Evolutionary conservation across 352 stramenopile species (phyloP).

Genomic region (Globisporangium echinulatum): DNA sequence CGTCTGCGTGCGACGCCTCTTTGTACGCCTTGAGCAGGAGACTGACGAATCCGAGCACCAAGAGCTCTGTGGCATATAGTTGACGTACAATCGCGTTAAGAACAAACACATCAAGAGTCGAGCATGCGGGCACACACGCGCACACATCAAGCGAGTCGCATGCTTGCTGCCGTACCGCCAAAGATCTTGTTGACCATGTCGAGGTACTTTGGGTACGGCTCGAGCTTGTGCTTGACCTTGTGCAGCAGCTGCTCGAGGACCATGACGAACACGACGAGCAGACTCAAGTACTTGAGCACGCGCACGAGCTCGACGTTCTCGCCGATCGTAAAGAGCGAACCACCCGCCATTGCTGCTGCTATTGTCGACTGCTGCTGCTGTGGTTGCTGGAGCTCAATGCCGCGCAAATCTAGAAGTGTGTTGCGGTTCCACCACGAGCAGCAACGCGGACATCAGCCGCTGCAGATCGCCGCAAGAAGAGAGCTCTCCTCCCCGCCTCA

Average conservation of each 20-base stretch:
- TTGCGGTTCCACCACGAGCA: no score
- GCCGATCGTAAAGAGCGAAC: not conserved
- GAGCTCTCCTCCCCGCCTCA: no score
- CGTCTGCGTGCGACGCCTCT: conserved; percentile 22
- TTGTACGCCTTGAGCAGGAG: conserved; percentile 49
- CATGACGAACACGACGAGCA: conserved; percentile 45
- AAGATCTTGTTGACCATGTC: conserved; percentile 65
- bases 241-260: conserved; percentile 43
- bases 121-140: not conserved
- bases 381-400: no score
- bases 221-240: conserved; percentile 39
- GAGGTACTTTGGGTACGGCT: conserved; percentile 52
- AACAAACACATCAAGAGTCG: no score
- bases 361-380: no score
- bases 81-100: no score
- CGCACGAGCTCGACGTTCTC: not conserved
- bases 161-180: conserved; percentile 6
- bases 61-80: conserved; percentile 26
- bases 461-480: no score
- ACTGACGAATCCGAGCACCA: conserved; percentile 52
- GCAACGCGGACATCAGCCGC: no score
- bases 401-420: no score
- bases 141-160: not conserved
- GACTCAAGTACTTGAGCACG: conserved; percentile 32
- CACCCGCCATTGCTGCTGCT: conserved; percentile 27